A percentile compares a stretch with the other conserved stretches of the same genome.
Evolutionary conservation across 352 stramenopile species (phyloP).

Genomic region (Globisporangium ultimum): DNA sequence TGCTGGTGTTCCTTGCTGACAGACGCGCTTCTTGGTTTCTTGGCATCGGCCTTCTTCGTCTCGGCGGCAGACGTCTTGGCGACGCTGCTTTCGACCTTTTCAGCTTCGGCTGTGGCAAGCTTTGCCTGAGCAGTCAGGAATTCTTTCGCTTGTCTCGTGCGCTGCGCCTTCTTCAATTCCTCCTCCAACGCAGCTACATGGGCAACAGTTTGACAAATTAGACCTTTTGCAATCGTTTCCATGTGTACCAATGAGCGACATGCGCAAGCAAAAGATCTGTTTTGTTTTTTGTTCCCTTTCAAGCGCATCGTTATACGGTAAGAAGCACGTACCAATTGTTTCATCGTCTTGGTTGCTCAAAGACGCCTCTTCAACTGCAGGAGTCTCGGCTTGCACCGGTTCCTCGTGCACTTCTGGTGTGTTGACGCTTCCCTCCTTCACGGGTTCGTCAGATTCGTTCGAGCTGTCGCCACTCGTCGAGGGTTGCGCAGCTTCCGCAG

Average conservation of each 20-base stretch:
- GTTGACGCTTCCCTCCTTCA: constrained; percentile 1
- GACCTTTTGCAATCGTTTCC: constrained; percentile 10
- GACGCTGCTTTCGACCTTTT: not conserved
- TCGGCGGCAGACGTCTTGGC: not conserved
- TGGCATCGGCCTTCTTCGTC: constrained; percentile 10
- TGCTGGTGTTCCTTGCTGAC: constrained; percentile 5
- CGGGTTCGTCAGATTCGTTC: constrained; percentile 7
- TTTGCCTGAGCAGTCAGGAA: constrained; percentile 23
- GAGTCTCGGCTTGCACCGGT: not conserved
- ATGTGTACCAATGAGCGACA: constrained; percentile 8
- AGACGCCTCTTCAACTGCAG: not conserved
- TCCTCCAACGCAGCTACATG: constrained; percentile 27
- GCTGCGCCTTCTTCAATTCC: constrained; percentile 31
- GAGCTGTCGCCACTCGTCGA: constrained; percentile 11
- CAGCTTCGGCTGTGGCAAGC: not conserved
- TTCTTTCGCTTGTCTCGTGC: constrained; percentile 29
- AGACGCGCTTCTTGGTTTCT: constrained; percentile 10
- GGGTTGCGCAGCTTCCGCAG: constrained; percentile 1
- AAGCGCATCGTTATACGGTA: not conserved
- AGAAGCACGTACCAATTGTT: constrained; percentile 10
- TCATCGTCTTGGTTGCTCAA: constrained; percentile 15
- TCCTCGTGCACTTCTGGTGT: constrained; percentile 2
- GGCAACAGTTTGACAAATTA: constrained; percentile 12
- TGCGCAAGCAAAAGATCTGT: not conserved
- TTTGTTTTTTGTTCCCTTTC: no score